These are phyloP conservation scores for Aaosphaeria pasadenensis DNA, from an alignment of 2,329 filamentous ascomycete genomes.

Conservation along the genomic window DNA sequence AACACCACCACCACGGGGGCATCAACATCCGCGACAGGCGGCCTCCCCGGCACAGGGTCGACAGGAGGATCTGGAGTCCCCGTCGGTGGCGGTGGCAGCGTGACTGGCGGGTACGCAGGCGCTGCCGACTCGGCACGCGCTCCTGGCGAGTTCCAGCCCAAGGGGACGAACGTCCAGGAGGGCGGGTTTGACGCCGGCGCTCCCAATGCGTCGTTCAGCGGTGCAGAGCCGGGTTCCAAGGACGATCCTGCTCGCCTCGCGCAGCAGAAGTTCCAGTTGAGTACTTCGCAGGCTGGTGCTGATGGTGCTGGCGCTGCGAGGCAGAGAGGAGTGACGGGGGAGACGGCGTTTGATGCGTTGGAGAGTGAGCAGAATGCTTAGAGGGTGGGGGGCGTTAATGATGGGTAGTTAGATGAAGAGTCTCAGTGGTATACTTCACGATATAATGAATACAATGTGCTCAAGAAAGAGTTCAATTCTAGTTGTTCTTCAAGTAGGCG, in stretches of 20 bases:
- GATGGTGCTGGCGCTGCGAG: conserved; percentile 6
- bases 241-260: conserved; percentile 56
- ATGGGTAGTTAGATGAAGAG: not conserved
- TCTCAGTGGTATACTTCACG: not conserved
- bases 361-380: conserved; percentile 9
- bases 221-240: conserved; percentile 49
- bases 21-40: conserved; percentile 31
- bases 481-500: too few relatives aligned
- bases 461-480: too few relatives aligned
- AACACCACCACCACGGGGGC: not conserved
- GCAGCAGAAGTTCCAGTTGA: conserved; percentile 35
- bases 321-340: conserved; percentile 6
- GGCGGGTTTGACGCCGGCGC: conserved; percentile 46
- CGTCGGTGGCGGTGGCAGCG: conserved; percentile 24
- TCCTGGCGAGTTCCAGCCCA: conserved; percentile 41
- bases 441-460: not conserved
- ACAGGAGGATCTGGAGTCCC: conserved; percentile 28
- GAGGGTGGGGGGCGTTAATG: not conserved
- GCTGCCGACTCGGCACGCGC: conserved; percentile 23
- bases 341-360: conserved; percentile 7
- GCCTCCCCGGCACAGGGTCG: conserved; percentile 35
- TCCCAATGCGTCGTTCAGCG: conserved; percentile 9
- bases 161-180: conserved; percentile 52
- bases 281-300: conserved; percentile 29
- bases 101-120: conserved; percentile 38